Evolutionary conservation across 176 grass and related monocot species (phyloP).

Genomic region (Leersia perrieri): DNA sequence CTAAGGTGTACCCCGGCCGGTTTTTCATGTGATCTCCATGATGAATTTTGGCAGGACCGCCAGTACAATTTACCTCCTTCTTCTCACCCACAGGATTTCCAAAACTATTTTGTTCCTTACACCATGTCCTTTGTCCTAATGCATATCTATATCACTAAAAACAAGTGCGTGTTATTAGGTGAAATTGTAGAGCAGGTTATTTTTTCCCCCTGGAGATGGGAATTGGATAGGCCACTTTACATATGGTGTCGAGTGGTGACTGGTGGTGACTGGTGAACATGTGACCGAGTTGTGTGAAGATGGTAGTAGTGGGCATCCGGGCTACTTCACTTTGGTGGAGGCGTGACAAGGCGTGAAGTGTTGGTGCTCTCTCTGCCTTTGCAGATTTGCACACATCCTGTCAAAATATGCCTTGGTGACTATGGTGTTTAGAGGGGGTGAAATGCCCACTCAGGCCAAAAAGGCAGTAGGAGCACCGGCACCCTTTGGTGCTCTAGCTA

Average conservation of each 20-base stretch:
- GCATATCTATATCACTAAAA: background rate
- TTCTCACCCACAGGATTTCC: background rate
- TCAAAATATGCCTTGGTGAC: slow-evolving; percentile 18
- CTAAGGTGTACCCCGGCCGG: background rate
- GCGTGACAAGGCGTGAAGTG: slow-evolving; percentile 19
- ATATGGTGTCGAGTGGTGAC: background rate
- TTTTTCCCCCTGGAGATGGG: no score
- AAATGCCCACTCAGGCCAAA: slow-evolving; percentile 4
- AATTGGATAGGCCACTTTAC: background rate
- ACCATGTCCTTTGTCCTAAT: background rate
- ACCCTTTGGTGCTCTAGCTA: background rate
- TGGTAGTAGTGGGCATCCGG: slow-evolving; percentile 19
- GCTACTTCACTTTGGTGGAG: background rate
- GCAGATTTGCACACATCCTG: background rate
- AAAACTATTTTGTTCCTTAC: background rate
- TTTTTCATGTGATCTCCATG: slow-evolving; percentile 5
- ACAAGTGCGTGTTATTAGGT: background rate
- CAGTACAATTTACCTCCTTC: background rate
- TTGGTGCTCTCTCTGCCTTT: background rate
- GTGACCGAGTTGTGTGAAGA: background rate
- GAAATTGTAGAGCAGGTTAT: background rate
- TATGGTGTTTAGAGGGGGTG: background rate
- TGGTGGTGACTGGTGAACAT: background rate
- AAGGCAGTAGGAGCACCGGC: background rate
- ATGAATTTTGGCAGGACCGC: slow-evolving; percentile 18